Evolutionary conservation across 164 flowering plant genomes (phyloP).

Genomic region (Sedum album): DNA sequence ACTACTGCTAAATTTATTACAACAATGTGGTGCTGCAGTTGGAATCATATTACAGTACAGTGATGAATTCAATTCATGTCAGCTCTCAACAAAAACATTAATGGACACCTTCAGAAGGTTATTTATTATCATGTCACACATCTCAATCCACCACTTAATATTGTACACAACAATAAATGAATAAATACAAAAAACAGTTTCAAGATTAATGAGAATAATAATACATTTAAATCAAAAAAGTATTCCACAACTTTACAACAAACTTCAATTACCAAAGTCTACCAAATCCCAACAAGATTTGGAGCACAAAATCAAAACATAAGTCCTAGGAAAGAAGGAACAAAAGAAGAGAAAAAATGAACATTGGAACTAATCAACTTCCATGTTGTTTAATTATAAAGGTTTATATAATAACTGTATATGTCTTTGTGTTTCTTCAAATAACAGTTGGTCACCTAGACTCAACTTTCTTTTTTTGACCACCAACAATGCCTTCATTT

Average conservation of each 20-base stretch:
- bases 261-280: background rate
- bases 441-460: background rate
- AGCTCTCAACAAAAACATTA: too few species aligned
- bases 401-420: background rate
- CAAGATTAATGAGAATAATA: background rate
- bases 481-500: slow-evolving; percentile 61
- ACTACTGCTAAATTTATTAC: too few species aligned
- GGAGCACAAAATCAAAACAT: background rate
- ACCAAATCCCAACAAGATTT: slow-evolving; percentile 4
- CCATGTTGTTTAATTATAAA: too few species aligned
- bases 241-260: slow-evolving; percentile 3
- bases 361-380: background rate
- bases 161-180: too few species aligned
- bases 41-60: too few species aligned
- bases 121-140: too few species aligned
- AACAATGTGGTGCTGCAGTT: too few species aligned
- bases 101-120: too few species aligned
- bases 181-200: too few species aligned
- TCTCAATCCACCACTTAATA: too few species aligned
- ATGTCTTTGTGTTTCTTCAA: background rate
- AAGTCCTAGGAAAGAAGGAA: background rate
- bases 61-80: too few species aligned
- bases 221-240: background rate
- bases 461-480: slow-evolving; percentile 1
- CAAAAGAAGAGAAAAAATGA: background rate